Conservation (phyloP, 176 grass and related monocot genomes). For the Guadua angustifolia region DNA sequence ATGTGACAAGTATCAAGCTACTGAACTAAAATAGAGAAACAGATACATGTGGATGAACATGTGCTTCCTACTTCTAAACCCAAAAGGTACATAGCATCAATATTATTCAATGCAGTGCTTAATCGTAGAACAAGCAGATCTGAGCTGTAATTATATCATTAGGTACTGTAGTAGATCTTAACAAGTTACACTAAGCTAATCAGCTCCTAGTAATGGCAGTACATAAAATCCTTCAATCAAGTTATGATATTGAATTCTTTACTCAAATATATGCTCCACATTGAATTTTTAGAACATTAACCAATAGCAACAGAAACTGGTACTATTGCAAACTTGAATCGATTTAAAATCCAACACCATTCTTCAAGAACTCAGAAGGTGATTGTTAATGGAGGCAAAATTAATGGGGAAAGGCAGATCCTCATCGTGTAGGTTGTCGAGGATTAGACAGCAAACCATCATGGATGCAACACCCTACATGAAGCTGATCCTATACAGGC, state of each 20-base stretch:
- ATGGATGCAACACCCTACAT: slow-evolving; percentile 73
- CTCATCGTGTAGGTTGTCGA: slow-evolving; percentile 85
- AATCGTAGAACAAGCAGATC: too few species aligned
- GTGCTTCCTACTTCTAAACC: neutral
- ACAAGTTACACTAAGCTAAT: neutral
- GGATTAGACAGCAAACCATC: slow-evolving; percentile 76
- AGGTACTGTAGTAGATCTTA: neutral
- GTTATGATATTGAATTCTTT: neutral
- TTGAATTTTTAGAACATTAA: too few species aligned
- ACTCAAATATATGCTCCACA: too few species aligned
- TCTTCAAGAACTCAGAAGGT: too few species aligned
- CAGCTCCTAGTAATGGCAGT: neutral
- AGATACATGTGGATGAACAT: neutral
- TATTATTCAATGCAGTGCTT: neutral
- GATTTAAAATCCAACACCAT: too few species aligned
- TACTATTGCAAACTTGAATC: too few species aligned
- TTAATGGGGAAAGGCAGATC: too few species aligned
- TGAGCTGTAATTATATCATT: too few species aligned
- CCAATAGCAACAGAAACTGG: too few species aligned
- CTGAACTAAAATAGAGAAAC: neutral
- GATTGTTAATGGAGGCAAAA: too few species aligned
- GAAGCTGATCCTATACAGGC: slow-evolving; percentile 63
- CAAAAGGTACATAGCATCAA: neutral
- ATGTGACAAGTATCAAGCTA: neutral
- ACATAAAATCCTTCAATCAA: neutral